Evolutionary conservation across 768 basidiomycete genomes (phyloP), one percentile per base, ranked within the genome.

Genomic region (Amanita brunnescens): DNA sequence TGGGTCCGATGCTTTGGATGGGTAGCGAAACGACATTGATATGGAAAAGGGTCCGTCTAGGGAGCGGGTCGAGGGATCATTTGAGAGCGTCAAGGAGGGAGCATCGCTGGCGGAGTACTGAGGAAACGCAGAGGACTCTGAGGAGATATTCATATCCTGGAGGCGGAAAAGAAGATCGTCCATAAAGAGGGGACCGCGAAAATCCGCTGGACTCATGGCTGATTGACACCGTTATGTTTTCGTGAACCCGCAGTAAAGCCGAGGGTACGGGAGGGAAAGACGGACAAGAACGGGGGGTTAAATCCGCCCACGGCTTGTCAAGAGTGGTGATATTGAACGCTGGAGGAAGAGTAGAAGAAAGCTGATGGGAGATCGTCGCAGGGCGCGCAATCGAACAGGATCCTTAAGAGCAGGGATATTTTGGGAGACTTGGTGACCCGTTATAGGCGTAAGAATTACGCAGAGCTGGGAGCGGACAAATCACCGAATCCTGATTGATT

Each of bases 291-390:
- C 47, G 47, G 57, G 16, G 51, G 47, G 46, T 41, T 51, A 54
- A 49, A 42, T 49, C 29, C 50, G 33, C 29, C 32, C 49, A 34
- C 16, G 41, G 14, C 18, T 33, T 8, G 18, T 4, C 13, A 21
- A 51, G 29, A 34, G 13, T 9, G 47, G 34, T 38, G 47, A 48
- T 48, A 48, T 38, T 48, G 37, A 38, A 38, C 1, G 16, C 29
- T 6, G 18, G n/a, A 29, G 33, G 35, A 34, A 47, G 35, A 29
- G 47, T 20, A 48, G 35, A 52, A 55, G 48, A 51, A 30, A 32
- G 54, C 51, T 58, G 60, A 58, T 65, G 61, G 62, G 47, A 61
- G 65, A 67, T 67, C 66, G 63, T 64, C 66, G 63, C 53, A 51
- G 49, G 34, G 35, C 44, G 53, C 55, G 44, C 18, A 49, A 49